Base-by-base conservation (phyloP, 257 asterid species). In the Hygrophila difformis region DNA sequence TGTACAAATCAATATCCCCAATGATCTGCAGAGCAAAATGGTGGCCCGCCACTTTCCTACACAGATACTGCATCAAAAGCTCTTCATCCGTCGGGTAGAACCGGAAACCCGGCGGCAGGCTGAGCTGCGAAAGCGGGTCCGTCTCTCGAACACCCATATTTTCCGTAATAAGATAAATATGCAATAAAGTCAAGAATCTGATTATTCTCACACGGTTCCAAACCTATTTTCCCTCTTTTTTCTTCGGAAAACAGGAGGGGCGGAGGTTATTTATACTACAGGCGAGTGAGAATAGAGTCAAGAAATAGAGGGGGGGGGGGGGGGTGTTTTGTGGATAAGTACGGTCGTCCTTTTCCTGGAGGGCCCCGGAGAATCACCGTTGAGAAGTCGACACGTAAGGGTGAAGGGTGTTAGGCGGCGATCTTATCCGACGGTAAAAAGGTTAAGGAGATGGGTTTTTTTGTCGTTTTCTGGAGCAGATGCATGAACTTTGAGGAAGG, bases 11-110 rank as follows among this genome's bases (percentile, higher is more conserved):
- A 47, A 84, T 54, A 1, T 84, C 95, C 2, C 73, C 95, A 56
- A 84, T 84, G 3, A 84, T 75, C 12, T 46, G 80, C 4, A 84
- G 44, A 4, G 76, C 47, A 20, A 84, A 84, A 40, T 70, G 69
- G 17, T 81, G 74, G 12, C 95, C 95, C 0, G 95, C 93, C 8
- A 81, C 78, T 56, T 84, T 84, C 20, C 72, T 60, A 35, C 87
- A 77, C 2, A 84, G 68, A 19, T 84, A 81, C 55, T 84, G 81
- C 8, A 84, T 87, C 56, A 84, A 16, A 4, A 84, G 85, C 77
- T 84, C 93, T 56, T 84, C 94, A 33, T 84, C 94, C 1, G 93
- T 84, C 19, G 94, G 94, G 31, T 67, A 84, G 54, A 84, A 84
- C 43, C 94, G 72, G 35, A 84, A 84, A 28, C 94, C 94, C 7